Evolutionary conservation across 768 basidiomycete genomes (phyloP), one percentile per base, ranked within the genome.

Genomic region (Coprinopsis sp.): DNA sequence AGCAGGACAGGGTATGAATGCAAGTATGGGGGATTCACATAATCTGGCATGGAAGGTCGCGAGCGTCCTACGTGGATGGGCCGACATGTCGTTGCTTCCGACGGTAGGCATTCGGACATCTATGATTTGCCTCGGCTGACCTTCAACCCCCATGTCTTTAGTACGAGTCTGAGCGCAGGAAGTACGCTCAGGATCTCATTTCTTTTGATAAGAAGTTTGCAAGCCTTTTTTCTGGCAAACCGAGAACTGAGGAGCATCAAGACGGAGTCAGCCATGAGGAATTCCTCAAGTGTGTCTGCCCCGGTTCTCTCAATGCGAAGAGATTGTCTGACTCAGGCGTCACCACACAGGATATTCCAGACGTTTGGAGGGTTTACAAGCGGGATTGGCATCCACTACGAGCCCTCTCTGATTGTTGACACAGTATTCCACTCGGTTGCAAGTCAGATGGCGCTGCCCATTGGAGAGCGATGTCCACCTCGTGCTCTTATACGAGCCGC

Each of bases 1-100:
- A 65, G 80, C 78, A 50, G 80, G 84, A 12, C 85, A 87, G 59
- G 85, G 83, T 10, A 82, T 85, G 84, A 85, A 86, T 54, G 84
- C 83, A 6, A 80, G 81, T 51, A 86, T 87, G 79, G 80, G 78
- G 39, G 86, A 87, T 56, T 74, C 80, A 14, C 84, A 84, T 51
- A 87, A 87, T 55, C 72, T 88, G 75, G 78, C 71, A 10, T 85
- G 83, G 83, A 85, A 86, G 56, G 51, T 84, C 23, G 67, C 67
- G 1, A 71, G 76, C 44, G 81, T 81, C 16, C 54, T 84, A 18
- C 69, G 72, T 44, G 81, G 81, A 6, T 76, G 71, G 69, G 77
- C 77, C 5, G 56, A 69, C 12, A 63, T 69, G 4, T 64, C 68
- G 0, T 55, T 84, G 3, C 62, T 84, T 13, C 63, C 71, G 48